Evolutionary conservation across 176 grass and related monocot species (phyloP).

Genomic region (Neostapfia colusana): DNA sequence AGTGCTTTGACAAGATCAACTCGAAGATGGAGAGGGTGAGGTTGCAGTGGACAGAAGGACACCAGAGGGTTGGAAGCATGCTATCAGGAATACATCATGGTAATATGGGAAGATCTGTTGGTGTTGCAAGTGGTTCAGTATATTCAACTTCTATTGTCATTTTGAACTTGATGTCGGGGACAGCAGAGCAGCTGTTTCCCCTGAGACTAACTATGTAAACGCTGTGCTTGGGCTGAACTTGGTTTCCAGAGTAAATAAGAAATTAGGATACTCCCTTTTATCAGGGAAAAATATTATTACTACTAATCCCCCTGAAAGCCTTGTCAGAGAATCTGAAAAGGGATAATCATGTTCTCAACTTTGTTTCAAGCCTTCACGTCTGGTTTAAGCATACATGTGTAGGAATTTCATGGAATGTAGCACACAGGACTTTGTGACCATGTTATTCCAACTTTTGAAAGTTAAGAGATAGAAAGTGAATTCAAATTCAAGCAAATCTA

Average conservation of each 20-base stretch:
- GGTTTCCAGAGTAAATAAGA: background rate
- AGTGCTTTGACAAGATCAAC: background rate
- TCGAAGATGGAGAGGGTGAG: too few species aligned
- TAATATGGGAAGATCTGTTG: too few species aligned
- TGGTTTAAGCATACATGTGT: background rate
- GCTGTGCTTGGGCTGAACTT: background rate
- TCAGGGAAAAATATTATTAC: background rate
- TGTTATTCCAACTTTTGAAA: constrained; percentile 16
- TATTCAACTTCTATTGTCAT: background rate
- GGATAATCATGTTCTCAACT: background rate
- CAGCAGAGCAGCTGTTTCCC: background rate
- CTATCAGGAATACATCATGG: too few species aligned
- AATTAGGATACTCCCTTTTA: background rate
- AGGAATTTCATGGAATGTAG: background rate
- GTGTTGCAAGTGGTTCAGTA: too few species aligned
- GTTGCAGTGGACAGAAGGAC: too few species aligned
- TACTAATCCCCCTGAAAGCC: too few species aligned
- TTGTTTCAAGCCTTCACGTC: background rate
- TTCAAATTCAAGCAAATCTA: constrained; percentile 32
- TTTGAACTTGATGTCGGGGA: background rate
- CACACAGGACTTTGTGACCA: background rate
- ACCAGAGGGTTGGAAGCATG: too few species aligned
- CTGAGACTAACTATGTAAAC: background rate
- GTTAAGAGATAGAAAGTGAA: background rate
- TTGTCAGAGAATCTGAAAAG: too few species aligned